Base-by-base conservation (phyloP, 768 basidiomycete species). In the Candolleomyces eurysporus region DNA sequence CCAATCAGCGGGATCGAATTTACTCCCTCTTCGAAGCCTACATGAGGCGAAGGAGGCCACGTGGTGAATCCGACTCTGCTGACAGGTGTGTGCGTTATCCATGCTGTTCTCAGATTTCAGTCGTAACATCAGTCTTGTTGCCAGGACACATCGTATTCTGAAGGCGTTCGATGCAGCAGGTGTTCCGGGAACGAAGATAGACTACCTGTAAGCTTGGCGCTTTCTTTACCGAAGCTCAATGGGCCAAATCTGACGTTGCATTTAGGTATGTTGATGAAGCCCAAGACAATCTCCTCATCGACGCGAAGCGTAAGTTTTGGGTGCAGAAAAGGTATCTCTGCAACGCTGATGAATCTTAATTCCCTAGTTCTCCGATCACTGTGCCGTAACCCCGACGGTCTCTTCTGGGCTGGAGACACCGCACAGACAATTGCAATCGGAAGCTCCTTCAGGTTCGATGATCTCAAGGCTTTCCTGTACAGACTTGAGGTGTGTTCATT, bases 321-420 rank as follows among this genome's bases (percentile, higher is more conserved):
- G 31, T 4, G 3, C 40, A 19, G 21, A 36, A 32, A 19, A 6
- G n/a, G 39, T 21, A 17, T 21, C 14, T 22, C n/a, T n/a, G 8
- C 8, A 16, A 32, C 21, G 30, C 46, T 11, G 30, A 22, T 26
- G 13, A 10, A 42, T 19, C 21, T 17, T 46, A 13, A 16, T 21
- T 30, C 17, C 31, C n/a, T 58, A 91, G 90, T 91, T 4, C 70
- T 91, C 45, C 75, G 88, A 22, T 75, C 76, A 0, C 68, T 91
- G 16, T 90, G 87, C 62, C 70, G 71, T 11, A 90, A 90, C 65
- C 79, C 83, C 0, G 74, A 87, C 53, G 89, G 90, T 0, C 71
- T 90, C n/a, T 88, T 91, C 63, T 91, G 88, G 87, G 90, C 89
- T 1, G 90, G 91, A 0, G 90, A 92, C 67, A 91, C 90, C 0